phyloP scores from a whole-genome alignment of 805 yeast genomes.

The Ogataea parapolymorpha region DNA sequence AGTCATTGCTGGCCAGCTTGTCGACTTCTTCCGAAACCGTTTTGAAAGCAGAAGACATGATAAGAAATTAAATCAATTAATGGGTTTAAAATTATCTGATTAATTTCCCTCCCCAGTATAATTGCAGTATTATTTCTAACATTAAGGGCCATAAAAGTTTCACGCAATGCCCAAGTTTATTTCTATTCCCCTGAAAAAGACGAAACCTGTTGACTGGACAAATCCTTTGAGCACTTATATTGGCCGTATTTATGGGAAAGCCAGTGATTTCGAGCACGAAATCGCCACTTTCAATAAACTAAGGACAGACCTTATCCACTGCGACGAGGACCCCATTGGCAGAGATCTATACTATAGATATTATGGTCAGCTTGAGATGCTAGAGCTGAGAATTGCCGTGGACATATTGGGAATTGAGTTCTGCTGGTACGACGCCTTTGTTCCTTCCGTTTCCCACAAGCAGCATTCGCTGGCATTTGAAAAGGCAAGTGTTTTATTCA shows the following conservation, averaged over 20 bases:
- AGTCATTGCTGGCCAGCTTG: constrained; percentile 26
- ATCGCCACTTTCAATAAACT: constrained; percentile 51
- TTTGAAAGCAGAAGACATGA: constrained; percentile 21
- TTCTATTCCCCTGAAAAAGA: constrained; percentile 37
- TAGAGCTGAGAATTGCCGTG: constrained; percentile 74
- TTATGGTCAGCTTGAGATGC: constrained; percentile 75
- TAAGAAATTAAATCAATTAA: background rate
- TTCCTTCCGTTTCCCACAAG: constrained; percentile 43
- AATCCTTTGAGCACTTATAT: constrained; percentile 58
- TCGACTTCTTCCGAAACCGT: constrained; percentile 31
- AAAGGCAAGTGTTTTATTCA: constrained; percentile 80
- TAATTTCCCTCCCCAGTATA: background rate
- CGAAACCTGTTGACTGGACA: constrained; percentile 65
- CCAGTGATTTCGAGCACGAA: constrained; percentile 56
- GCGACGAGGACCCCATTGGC: constrained; percentile 33
- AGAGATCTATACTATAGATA: constrained; percentile 61
- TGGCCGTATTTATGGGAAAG: constrained; percentile 58
- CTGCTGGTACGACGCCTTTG: constrained; percentile 78
- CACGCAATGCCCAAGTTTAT: constrained; percentile 24
- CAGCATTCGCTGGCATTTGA: constrained; percentile 86
- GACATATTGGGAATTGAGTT: constrained; percentile 52
- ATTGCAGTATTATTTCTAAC: background rate
- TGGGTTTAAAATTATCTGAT: background rate
- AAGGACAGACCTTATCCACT: constrained; percentile 57
- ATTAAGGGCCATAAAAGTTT: background rate